Evolutionary conservation across 108 stramenopile genomes (phyloP), one percentile per base, ranked within the genome.

Genomic region (Seminavis robusta): DNA sequence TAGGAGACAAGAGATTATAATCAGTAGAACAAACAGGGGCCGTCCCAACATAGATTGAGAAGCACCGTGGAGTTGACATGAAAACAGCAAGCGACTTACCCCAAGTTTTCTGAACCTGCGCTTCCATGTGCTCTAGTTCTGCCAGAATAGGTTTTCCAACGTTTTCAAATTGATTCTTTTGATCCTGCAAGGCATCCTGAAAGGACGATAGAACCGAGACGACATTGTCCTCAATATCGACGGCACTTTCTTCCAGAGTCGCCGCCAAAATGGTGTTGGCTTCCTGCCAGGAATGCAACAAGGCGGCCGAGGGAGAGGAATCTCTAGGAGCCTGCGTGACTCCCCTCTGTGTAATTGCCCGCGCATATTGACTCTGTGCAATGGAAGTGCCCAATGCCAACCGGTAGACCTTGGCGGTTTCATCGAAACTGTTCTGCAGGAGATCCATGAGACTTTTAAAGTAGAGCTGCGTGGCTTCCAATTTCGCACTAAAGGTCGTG

Each of bases 381-480:
- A 56, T 45, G 8, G 56, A 47, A 57, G 68, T 70, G 16, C 76
- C 80, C 69, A 51, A 52, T 11, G 74, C 24, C 31, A 81, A 44
- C 9, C 63, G 47, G 16, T 81, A 68, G 2, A 76, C 81, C 24
- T 69, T 55, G 11, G 47, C 61, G 0, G 81, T 83, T 53, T 83
- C 81, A 11, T 69, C 52, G 9, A 76, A 13, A 20, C 59, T 49
- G 36, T 59, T 56, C 25, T 67, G 54, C 52, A 83, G 44, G 15
- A 83, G 55, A 0, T 72, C 63, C 13, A 77, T 71, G 52, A 83
- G 79, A 13, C 74, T 63, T 11, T 63, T 68, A 77, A 77, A 83
- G 47, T 83, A 83, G 33, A 83, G 46, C 4, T 49, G 58, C 27
- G 71, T 70, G 1, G 80, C 77, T 21, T 73, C 62, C n/a, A 81